Percentiles rank a stretch among this genome's conserved stretches.
phyloP scores from a whole-genome alignment of 2,329 filamentous ascomycete species.

The Fusarium cyanostomum region DNA sequence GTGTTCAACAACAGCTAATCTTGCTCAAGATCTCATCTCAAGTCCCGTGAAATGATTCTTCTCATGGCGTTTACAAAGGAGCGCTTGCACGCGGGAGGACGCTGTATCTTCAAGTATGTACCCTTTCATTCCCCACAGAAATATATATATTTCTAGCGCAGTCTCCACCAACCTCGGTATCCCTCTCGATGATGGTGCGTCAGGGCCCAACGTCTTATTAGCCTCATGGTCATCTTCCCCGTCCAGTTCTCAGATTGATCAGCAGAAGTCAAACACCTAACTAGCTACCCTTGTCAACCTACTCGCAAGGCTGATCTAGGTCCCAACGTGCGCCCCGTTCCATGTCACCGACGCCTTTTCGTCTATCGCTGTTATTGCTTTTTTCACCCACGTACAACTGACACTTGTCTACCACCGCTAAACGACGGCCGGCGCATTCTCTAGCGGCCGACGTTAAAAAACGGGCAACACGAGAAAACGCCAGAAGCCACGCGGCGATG shows the following conservation, averaged over 20 bases:
- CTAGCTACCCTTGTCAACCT: background rate
- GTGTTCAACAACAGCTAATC: conserved; percentile 15
- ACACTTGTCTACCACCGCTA: conserved; percentile 14
- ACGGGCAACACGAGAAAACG: conserved; percentile 14
- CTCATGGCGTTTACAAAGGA: background rate
- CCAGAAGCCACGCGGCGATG: background rate
- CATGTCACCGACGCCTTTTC: conserved; percentile 28
- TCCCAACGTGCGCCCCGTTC: conserved; percentile 1
- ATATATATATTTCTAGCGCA: conserved; percentile 10
- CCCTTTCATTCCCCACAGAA: background rate
- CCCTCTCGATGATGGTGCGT: conserved; percentile 17
- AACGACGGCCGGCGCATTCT: conserved; percentile 7
- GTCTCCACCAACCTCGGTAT: conserved; percentile 31
- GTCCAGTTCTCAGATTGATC: background rate
- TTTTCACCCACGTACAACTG: conserved; percentile 13
- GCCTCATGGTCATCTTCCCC: background rate
- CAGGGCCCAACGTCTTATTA: background rate
- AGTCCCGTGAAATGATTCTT: background rate
- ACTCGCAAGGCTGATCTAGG: conserved; percentile 5
- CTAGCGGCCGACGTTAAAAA: conserved; percentile 20
- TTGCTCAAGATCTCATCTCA: conserved; percentile 6
- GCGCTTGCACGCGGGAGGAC: background rate
- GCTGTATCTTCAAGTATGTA: conserved; percentile 12
- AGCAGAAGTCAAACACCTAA: background rate
- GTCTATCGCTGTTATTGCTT: background rate